Evolutionary conservation across 768 basidiomycete genomes (phyloP).

Genomic region (Lentinus tigrinus): DNA sequence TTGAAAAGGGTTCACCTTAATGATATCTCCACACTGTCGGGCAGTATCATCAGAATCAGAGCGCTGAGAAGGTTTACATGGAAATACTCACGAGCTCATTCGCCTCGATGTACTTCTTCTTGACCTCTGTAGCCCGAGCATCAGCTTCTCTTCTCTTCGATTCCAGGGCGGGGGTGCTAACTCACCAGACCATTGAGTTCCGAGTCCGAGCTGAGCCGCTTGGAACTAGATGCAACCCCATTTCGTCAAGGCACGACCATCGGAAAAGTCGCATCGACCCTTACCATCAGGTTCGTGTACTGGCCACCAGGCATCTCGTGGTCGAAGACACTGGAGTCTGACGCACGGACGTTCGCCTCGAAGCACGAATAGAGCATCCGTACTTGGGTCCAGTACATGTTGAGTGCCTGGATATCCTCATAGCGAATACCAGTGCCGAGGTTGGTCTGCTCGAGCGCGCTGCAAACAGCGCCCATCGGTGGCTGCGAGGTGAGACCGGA

Average conservation of each 20-base stretch:
- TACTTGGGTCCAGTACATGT: conserved; percentile 97
- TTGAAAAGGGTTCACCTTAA: conserved; percentile 59
- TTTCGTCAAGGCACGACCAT: background rate
- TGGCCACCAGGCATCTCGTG: conserved; percentile 99
- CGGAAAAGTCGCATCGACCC: conserved; percentile 24
- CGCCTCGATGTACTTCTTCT: conserved; percentile 98
- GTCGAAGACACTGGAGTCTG: conserved; percentile 97
- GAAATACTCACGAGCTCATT: conserved; percentile 77
- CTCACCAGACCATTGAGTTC: conserved; percentile 90
- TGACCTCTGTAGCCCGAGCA: conserved; percentile 63
- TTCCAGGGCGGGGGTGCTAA: background rate
- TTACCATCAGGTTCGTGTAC: conserved; percentile 90
- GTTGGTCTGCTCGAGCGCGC: conserved; percentile 90
- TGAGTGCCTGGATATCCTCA: conserved; percentile 95
- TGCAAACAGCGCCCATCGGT: conserved; percentile 96
- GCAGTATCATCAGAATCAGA: background rate
- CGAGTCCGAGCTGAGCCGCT: conserved; percentile 94
- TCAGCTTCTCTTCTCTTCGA: background rate
- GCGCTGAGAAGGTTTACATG: background rate
- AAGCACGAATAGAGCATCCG: conserved; percentile 94
- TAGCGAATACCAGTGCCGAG: conserved; percentile 96
- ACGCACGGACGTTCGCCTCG: conserved; percentile 96
- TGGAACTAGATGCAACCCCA: conserved; percentile 69
- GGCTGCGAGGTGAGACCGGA: conserved; percentile 98
- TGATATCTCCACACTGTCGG: conserved; percentile 87